Evolutionary conservation across 75 land plant species (phyloP), one percentile per base, ranked within the genome.

Genomic region (Chamaecyparis obtusa): DNA sequence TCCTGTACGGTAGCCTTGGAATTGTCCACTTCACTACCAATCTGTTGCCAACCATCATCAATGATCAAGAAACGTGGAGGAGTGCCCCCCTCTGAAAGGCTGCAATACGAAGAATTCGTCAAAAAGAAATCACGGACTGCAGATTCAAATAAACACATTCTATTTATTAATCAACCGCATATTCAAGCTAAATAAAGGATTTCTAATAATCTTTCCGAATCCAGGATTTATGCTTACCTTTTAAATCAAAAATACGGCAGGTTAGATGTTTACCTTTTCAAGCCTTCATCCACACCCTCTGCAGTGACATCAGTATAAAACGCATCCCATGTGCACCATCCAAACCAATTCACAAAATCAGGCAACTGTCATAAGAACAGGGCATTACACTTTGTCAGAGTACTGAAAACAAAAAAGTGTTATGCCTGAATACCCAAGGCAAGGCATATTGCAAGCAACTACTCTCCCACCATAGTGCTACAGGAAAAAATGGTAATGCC

Each of bases 301-400:
- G 97, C 95, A 13, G 99, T 92, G 71, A 98, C 99, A 87, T 97
- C 99, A 43, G 99, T 98, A 89, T 98, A 98, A 90, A 98, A 98
- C 33, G 99, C 99, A 93, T 98, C 97, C 99, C 97, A 98, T 16
- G 99, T 98, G 91, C 99, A 98, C 99, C 99, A 98, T 21, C 99
- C 99, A 88, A 98, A 98, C 97, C 98, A 98, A 88, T 98, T 97
- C 74, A 98, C 87, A 83, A 96, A 94, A 44, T 96, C 95, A 54
- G 99, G 99, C 86, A 93, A 80, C 99, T 91, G 85, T 36, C 21
- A 84, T 24, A 56, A 0, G 30, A 60, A 84, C 2, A 2, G 21
- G 39, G n/a, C 10, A 84, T 33, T 84, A 30, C n/a, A 35, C 32
- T 21, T 51, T 2, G 39, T 84, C 85, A 57, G 24, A 57, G 19